Evolutionary conservation across 331 rosid species (phyloP).

Genomic region (Ulmus americana): DNA sequence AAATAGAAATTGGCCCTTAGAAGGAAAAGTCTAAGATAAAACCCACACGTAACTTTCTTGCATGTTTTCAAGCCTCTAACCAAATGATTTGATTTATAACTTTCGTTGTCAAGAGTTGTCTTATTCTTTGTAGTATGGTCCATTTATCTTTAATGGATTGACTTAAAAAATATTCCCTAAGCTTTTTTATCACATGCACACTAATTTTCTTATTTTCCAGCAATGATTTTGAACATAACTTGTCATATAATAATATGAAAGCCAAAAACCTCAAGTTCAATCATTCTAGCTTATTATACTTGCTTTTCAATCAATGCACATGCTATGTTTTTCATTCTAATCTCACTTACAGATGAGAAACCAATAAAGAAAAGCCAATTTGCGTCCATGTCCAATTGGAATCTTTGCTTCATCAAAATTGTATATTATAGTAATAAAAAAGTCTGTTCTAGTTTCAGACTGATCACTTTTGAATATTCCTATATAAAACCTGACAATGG

Average conservation of each 20-base stretch:
- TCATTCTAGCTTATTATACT: background rate
- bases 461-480: too few species aligned
- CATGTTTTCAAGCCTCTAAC: background rate
- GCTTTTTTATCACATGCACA: slow-evolving; percentile 8
- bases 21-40: slow-evolving; percentile 7
- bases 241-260: background rate
- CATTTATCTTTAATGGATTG: background rate
- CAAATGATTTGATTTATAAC: background rate
- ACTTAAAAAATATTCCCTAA: background rate
- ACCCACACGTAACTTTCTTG: slow-evolving; percentile 1
- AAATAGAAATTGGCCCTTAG: too few species aligned
- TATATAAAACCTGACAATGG: too few species aligned
- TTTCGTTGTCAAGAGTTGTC: slow-evolving; percentile 1
- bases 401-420: slow-evolving; percentile 1
- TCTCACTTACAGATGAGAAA: background rate
- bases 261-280: background rate
- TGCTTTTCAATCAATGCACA: background rate
- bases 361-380: background rate
- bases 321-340: background rate
- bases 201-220: background rate
- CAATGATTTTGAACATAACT: background rate
- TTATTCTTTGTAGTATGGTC: background rate
- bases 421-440: background rate
- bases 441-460: too few species aligned
- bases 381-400: background rate